Percentiles rank a stretch among this genome's conserved stretches.
Evolutionary conservation across 805 yeast species (phyloP).

Genomic region (Candida loeiensis): DNA sequence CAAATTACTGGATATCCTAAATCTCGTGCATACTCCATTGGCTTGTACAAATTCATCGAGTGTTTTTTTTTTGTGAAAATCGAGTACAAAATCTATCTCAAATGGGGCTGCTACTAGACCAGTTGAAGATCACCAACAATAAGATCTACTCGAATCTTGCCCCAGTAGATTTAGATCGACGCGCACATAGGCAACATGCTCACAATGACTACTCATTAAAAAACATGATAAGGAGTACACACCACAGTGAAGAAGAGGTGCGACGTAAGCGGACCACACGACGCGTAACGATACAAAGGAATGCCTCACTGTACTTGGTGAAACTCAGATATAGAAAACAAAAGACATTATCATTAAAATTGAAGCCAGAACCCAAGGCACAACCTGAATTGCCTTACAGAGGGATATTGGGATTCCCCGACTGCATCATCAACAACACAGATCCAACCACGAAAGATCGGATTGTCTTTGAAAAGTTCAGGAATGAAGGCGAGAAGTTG

Average conservation of each 20-base stretch:
- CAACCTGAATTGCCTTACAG: conserved; percentile 61
- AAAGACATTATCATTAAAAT: conserved; percentile 1
- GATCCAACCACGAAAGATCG: conserved; percentile 56
- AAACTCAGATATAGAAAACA: conserved; percentile 2
- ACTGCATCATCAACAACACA: conserved; percentile 58
- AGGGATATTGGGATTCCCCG: conserved; percentile 58
- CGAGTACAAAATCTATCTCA: neutral
- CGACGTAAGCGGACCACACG: neutral
- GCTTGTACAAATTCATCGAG: too few relatives aligned
- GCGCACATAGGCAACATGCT: conserved; percentile 19
- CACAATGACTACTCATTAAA: conserved; percentile 18
- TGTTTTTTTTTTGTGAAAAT: neutral
- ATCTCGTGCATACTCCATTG: too few relatives aligned
- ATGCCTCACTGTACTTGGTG: conserved; percentile 1
- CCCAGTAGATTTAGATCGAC: conserved; percentile 17
- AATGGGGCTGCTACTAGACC: conserved; percentile 20
- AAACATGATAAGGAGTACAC: conserved; percentile 17
- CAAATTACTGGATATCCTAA: too few relatives aligned
- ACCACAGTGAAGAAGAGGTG: conserved; percentile 5
- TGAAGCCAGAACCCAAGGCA: conserved; percentile 2
- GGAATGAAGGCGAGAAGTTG: conserved; percentile 38
- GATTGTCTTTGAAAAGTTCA: conserved; percentile 41
- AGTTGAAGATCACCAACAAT: conserved; percentile 29
- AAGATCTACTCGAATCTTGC: conserved; percentile 22
- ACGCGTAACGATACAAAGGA: conserved; percentile 3